phyloP scores from a whole-genome alignment of 352 stramenopile species.

The Phytophthora fragariae region DNA sequence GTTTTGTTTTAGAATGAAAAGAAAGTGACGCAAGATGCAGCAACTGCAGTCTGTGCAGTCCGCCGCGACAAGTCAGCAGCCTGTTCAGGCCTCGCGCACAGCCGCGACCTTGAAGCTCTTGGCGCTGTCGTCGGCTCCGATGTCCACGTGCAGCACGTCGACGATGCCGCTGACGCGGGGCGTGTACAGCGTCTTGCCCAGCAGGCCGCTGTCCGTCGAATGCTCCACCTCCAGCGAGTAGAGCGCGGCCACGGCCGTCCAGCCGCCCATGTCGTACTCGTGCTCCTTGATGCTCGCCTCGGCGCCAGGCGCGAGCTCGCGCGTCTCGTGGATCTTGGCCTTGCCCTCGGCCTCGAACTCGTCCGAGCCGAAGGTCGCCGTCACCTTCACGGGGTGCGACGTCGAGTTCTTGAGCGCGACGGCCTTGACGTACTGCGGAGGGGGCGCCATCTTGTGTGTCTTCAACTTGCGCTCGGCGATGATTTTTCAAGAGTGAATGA shows the following conservation, averaged over 20 bases:
- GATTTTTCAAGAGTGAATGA: conserved; percentile 25
- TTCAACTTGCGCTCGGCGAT: conserved; percentile 30
- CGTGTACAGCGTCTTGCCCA: conserved; percentile 58
- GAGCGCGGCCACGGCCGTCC: conserved; percentile 69
- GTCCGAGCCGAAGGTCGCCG: conserved; percentile 72
- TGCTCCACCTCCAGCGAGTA: conserved; percentile 66
- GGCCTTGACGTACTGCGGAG: conserved; percentile 77
- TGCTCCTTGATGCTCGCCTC: conserved; percentile 59
- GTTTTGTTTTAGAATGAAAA: conserved; percentile 40
- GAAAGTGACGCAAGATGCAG: not conserved
- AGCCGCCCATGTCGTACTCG: conserved; percentile 84
- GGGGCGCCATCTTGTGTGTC: conserved; percentile 48
- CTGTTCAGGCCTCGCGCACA: conserved; percentile 47
- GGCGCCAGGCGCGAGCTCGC: conserved; percentile 52
- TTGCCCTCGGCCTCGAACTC: conserved; percentile 73
- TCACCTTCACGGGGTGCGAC: conserved; percentile 62
- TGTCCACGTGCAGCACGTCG: conserved; percentile 67
- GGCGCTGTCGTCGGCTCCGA: conserved; percentile 45
- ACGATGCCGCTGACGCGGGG: conserved; percentile 67
- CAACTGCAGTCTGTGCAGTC: not conserved
- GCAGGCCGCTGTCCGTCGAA: conserved; percentile 27
- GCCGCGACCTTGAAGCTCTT: conserved; percentile 55
- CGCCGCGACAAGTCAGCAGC: not conserved
- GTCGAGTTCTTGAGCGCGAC: conserved; percentile 79
- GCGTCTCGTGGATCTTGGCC: conserved; percentile 66